These are phyloP conservation scores for Globisporangium uncinulatum DNA, from an alignment of 352 stramenopile species.

Conservation along the genomic window DNA sequence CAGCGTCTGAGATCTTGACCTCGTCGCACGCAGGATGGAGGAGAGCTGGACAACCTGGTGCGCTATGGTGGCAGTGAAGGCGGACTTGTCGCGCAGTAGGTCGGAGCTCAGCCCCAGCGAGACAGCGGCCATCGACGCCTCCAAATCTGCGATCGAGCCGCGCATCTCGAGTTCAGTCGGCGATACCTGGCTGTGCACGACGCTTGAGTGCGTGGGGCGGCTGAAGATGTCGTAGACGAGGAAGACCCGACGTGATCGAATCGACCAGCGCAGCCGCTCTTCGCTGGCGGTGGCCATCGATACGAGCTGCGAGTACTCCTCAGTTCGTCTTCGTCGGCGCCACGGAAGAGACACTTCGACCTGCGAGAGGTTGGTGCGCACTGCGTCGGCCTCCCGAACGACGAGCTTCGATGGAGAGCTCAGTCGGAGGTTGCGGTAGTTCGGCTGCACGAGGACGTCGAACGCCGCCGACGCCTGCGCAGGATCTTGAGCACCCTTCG, in stretches of 20 bases:
- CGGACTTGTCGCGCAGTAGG: conserved; percentile 1
- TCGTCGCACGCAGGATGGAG: background rate
- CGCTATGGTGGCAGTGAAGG: conserved; percentile 8
- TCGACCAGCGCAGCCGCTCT: conserved; percentile 8
- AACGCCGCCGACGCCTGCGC: background rate
- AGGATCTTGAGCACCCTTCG: background rate
- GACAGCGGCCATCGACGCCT: conserved; percentile 4
- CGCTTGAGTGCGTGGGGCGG: background rate
- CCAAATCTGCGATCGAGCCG: conserved; percentile 5
- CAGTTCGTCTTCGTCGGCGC: background rate
- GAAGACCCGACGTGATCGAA: conserved; percentile 6
- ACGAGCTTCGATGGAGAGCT: conserved; percentile 1
- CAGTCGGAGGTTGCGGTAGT: conserved; percentile 7
- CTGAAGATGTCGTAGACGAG: conserved; percentile 7
- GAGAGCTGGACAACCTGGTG: conserved; percentile 9
- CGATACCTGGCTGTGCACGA: conserved; percentile 3
- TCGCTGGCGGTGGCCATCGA: background rate
- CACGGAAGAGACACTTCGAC: conserved; percentile 1
- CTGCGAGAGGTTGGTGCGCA: conserved; percentile 1
- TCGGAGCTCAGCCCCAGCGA: conserved; percentile 5
- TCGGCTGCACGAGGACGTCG: conserved; percentile 8
- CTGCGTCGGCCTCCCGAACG: conserved; percentile 1
- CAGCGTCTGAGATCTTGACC: conserved; percentile 6
- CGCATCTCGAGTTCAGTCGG: conserved; percentile 10
- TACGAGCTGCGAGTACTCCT: background rate